Conservation (phyloP, 129 eudicot genomes). For the Daucus carota region DNA sequence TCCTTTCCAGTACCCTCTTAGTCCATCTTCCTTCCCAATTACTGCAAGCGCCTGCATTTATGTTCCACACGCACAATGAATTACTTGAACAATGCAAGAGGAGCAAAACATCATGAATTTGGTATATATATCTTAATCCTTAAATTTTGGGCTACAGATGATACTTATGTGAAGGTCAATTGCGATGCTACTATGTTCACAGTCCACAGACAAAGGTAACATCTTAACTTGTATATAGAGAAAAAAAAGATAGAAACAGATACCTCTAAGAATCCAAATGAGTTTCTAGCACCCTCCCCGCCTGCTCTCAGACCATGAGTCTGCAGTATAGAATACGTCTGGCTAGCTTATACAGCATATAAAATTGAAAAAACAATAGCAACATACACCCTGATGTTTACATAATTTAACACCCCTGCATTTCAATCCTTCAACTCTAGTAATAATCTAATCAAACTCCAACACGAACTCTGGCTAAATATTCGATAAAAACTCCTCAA, state of each 20-base stretch:
- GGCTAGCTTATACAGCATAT: not conserved
- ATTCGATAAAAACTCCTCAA: not conserved
- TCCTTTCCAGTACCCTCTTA: constrained; percentile 98
- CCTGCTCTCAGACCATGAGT: constrained; percentile 91
- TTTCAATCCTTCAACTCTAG: not conserved
- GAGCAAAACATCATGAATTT: not conserved
- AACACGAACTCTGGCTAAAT: not conserved
- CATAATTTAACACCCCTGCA: not conserved
- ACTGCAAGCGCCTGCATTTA: constrained; percentile 57
- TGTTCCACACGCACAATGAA: constrained; percentile 9
- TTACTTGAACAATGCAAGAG: not conserved
- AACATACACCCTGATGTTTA: no score
- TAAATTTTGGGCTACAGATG: no score
- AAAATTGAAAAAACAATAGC: no score
- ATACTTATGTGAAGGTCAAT: no score
- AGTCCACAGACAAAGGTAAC: not conserved
- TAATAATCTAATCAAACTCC: not conserved
- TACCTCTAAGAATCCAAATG: constrained; percentile 81
- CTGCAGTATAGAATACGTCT: constrained; percentile 33
- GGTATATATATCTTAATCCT: no score
- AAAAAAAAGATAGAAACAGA: not conserved
- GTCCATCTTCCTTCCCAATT: constrained; percentile 78
- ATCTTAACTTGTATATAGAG: not conserved
- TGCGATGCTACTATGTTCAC: no score
- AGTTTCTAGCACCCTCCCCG: constrained; percentile 65